A percentile compares a stretch with the other conserved stretches of the same genome.
Conservation (phyloP, 305 asterid species). For the Fraxinus nigra region DNA sequence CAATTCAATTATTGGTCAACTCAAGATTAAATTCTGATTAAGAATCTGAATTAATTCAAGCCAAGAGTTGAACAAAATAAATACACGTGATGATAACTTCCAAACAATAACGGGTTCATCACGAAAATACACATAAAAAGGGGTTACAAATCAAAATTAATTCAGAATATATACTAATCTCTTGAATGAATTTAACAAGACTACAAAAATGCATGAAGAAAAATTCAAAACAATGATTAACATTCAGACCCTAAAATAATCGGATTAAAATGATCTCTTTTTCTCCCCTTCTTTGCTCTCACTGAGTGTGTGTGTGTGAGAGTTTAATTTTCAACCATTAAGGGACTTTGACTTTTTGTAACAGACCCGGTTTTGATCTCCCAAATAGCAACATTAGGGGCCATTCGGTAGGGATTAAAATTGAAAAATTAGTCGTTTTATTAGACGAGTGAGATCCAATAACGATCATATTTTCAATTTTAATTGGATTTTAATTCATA, state of each 20-base stretch:
- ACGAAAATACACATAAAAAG: not conserved
- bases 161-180: conserved; percentile 13
- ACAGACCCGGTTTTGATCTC: not conserved
- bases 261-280: not conserved
- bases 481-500: no score
- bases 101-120: not conserved
- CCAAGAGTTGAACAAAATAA: not conserved
- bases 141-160: not conserved
- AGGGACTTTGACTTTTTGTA: not conserved
- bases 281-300: conserved; percentile 7
- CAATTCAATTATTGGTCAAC: not conserved
- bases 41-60: not conserved
- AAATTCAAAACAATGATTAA: not conserved
- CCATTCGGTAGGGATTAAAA: no score
- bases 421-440: no score
- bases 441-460: no score
- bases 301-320: conserved; percentile 1
- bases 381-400: no score
- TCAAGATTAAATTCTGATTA: not conserved
- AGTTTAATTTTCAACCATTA: not conserved
- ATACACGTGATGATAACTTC: not conserved
- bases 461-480: no score
- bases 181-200: not conserved
- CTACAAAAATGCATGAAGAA: not conserved
- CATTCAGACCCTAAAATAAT: not conserved